Evolutionary conservation across 2,329 filamentous ascomycete genomes (phyloP).

Genomic region (Monosporascus sp.): DNA sequence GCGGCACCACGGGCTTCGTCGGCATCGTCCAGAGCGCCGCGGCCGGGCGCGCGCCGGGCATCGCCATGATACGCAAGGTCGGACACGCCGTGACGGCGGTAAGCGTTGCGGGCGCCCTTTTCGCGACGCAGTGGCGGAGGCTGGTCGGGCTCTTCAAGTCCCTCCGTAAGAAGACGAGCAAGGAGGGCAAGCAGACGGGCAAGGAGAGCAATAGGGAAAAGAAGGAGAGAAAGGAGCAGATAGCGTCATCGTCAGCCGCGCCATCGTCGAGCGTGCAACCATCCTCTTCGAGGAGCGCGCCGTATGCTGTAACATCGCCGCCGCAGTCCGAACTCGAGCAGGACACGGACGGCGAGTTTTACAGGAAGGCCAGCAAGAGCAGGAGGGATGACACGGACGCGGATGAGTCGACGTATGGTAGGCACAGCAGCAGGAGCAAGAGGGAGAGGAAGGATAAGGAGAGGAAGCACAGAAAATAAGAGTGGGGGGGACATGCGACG

Average conservation of each 20-base stretch:
- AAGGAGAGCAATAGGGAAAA: background rate
- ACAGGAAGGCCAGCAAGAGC: background rate
- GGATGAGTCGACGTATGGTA: too few relatives aligned
- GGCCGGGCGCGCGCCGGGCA: background rate
- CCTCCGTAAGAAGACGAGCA: background rate
- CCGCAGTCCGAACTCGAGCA: background rate
- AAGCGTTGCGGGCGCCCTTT: background rate
- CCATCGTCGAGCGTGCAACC: background rate
- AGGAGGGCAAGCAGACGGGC: background rate
- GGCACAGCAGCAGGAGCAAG: background rate
- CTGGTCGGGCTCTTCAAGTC: background rate
- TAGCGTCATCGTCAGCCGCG: background rate
- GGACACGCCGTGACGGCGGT: background rate
- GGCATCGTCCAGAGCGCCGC: conserved; percentile 1
- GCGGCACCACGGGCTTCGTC: background rate
- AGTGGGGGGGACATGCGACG: background rate
- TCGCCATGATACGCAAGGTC: background rate
- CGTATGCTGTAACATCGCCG: background rate
- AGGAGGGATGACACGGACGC: too few relatives aligned
- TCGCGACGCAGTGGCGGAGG: background rate
- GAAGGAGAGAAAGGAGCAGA: background rate
- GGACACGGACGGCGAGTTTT: background rate
- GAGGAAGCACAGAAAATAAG: background rate
- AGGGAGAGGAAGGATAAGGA: background rate
- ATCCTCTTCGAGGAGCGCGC: background rate